Evolutionary conservation across 1,284 basidiomycete species (phyloP).

Genomic region (Malassezia pachydermatis): DNA sequence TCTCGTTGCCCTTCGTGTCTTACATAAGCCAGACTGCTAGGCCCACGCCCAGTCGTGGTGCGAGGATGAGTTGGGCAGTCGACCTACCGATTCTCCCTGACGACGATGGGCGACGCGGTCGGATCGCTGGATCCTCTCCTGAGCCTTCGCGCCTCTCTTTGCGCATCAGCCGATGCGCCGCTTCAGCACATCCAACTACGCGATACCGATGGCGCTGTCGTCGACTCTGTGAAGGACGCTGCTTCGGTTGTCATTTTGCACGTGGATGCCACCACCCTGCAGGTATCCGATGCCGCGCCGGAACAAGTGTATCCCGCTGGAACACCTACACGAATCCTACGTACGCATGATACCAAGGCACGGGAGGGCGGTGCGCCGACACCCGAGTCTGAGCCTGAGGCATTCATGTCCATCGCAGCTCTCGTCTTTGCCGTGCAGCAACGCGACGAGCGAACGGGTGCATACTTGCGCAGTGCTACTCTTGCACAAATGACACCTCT

Average conservation of each 20-base stretch:
- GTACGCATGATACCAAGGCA: conserved; percentile 16
- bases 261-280: neutral
- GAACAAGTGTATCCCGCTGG: conserved; percentile 6
- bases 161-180: conserved; percentile 2
- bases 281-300: neutral
- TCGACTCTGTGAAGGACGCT: conserved; percentile 1
- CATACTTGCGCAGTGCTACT: conserved; percentile 37
- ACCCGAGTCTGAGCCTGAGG: conserved; percentile 21
- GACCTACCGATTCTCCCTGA: no score
- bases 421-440: conserved; percentile 37
- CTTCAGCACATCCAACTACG: conserved; percentile 1
- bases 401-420: conserved; percentile 34
- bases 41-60: no score
- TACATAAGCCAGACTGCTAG: no score
- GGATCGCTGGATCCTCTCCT: conserved; percentile 5
- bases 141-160: conserved; percentile 6
- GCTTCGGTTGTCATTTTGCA: neutral
- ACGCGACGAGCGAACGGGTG: conserved; percentile 32
- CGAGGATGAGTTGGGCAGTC: no score
- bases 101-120: neutral
- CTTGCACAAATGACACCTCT: conserved; percentile 30
- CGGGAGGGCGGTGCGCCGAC: conserved; percentile 11
- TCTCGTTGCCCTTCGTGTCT: no score
- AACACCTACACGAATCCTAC: conserved; percentile 21
- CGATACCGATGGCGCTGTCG: neutral